Conservation (phyloP, 225 moss, liverwort and hornwort species). For the Sphagnum tenellum region DNA sequence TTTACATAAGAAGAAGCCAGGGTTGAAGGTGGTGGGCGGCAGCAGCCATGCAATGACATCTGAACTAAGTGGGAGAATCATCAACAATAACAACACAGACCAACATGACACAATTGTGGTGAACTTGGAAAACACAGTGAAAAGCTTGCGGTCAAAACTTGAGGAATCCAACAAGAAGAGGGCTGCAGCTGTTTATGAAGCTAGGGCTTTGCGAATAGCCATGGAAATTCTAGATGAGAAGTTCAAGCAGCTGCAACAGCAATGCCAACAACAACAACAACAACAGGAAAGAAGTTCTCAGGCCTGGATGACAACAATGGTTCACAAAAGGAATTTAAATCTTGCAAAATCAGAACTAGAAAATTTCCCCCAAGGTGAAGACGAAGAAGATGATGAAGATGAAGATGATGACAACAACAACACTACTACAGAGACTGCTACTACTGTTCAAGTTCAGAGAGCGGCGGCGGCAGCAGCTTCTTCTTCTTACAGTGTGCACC, state of each 20-base stretch:
- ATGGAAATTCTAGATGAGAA: slow-evolving; percentile 30
- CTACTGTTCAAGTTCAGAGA: slow-evolving; percentile 4
- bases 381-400: no score
- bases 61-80: slow-evolving; percentile 6
- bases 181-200: slow-evolving; percentile 23
- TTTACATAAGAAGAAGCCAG: no score
- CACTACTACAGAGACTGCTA: slow-evolving; percentile 5
- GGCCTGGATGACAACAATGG: slow-evolving; percentile 16
- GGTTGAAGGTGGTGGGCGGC: slow-evolving; percentile 8
- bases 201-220: slow-evolving; percentile 6
- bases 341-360: no score
- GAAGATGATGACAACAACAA: slow-evolving; percentile 7
- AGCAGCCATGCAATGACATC: neutral
- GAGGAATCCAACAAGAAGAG: slow-evolving; percentile 27
- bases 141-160: slow-evolving; percentile 21
- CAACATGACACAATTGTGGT: no score
- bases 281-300: slow-evolving; percentile 13
- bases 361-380: no score
- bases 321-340: no score
- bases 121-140: slow-evolving; percentile 6
- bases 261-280: slow-evolving; percentile 34
- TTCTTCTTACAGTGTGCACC: slow-evolving; percentile 3
- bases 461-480: slow-evolving; percentile 4
- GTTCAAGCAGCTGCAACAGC: slow-evolving; percentile 29
- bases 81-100: slow-evolving; percentile 7